Base-by-base conservation (phyloP, 139 green algal species). In the Yamagishiella unicocca region DNA sequence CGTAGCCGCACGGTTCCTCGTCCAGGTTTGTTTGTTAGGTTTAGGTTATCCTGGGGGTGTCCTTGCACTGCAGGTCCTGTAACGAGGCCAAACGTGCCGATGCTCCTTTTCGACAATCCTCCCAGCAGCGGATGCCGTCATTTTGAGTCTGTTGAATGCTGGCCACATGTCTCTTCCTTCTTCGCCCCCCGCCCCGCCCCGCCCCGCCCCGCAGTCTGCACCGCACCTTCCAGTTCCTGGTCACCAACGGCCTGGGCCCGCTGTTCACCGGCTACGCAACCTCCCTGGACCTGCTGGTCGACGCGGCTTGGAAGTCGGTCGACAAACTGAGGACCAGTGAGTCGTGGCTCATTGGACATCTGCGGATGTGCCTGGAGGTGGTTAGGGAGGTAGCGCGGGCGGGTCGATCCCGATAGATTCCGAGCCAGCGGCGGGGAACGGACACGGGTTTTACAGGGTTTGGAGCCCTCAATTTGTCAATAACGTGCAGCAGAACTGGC, bases 241-340 rank as follows among this genome's bases (percentile, higher is more conserved):
- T 85, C 1, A 54, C 31, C 62, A 85, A 85, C 62, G 79, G 79
- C 21, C 43, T 85, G 62, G 61, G 79, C 2, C 61, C 79, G 7
- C 22, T 85, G 17, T 85, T 77, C n/a, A 31, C 24, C 25, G 42
- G 29, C 6, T 85, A 85, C 62, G 61, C 79, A 3, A 27, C 0
- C 5, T 54, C 62, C 9, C 31, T 85, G 62, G 79, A 85, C 61
- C 43, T 67, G 42, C n/a, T 76, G 62, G 79, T 85, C 4, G n/a
- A 64, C 12, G 31, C 46, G 7, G 75, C 75, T 4, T 83, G 75
- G 75, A 62, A 70, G 1, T 22, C 10, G 5, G 33, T 83, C 10
- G 35, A 50, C 8, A 17, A 50, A 6, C 75, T 83, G 31, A 12
- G 53, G 31, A 70, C 37, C 2, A 53, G 75, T 83, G 43, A 82